Percentiles rank a stretch among this genome's conserved stretches.
These are phyloP conservation scores for Euphorbia celastroides DNA, from an alignment of 441 rosid genomes.

Conservation along the genomic window DNA sequence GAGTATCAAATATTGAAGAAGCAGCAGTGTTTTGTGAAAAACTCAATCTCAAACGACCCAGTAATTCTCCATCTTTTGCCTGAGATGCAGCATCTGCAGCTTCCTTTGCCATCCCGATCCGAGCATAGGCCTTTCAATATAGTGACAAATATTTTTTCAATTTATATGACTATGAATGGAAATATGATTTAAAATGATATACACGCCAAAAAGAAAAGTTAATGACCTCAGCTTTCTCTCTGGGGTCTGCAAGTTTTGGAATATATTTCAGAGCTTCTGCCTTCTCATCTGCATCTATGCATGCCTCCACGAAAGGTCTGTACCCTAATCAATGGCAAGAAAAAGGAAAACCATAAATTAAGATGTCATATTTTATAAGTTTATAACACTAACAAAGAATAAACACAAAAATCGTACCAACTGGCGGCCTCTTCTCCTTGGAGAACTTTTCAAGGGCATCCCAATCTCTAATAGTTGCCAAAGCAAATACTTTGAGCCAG, in stretches of 20 bases:
- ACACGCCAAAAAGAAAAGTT: background rate
- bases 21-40: constrained; percentile 84
- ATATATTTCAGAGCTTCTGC: constrained; percentile 90
- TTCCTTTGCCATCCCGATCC: constrained; percentile 97
- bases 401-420: constrained; percentile 40
- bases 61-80: constrained; percentile 92
- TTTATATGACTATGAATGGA: background rate
- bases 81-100: constrained; percentile 98
- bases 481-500: constrained; percentile 92
- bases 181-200: background rate
- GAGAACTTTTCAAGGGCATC: constrained; percentile 91
- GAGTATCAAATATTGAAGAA: constrained; percentile 82
- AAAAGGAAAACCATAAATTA: too few species aligned
- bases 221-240: constrained; percentile 88
- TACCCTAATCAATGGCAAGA: constrained; percentile 68
- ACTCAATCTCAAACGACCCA: constrained; percentile 74
- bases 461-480: constrained; percentile 94
- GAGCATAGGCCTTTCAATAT: constrained; percentile 82
- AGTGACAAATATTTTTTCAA: background rate
- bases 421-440: constrained; percentile 91
- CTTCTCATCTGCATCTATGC: constrained; percentile 86
- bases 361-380: too few species aligned
- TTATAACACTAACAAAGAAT: too few species aligned
- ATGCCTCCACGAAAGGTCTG: constrained; percentile 96
- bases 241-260: constrained; percentile 81